phyloP scores from a whole-genome alignment of 352 stramenopile genomes.

The Phytophthora meadii region DNA sequence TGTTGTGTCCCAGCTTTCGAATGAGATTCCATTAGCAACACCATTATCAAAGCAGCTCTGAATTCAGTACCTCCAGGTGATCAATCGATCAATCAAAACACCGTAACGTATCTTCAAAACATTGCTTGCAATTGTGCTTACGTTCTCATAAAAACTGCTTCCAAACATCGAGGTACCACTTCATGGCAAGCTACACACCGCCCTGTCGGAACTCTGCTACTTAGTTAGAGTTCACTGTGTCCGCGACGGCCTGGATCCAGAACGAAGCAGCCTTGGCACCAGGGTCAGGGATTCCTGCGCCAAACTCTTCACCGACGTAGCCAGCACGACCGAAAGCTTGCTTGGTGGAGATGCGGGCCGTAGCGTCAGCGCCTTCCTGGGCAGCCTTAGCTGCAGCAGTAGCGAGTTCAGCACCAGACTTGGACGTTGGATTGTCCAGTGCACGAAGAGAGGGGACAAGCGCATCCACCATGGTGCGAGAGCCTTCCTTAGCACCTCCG shows the following conservation, averaged over 20 bases:
- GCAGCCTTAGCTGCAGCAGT: slow-evolving; percentile 74
- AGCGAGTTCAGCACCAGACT: slow-evolving; percentile 40
- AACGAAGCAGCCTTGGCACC: slow-evolving; percentile 94
- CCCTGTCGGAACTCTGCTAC: background rate
- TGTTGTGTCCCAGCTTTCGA: too few species aligned
- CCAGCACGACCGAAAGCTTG: slow-evolving; percentile 74
- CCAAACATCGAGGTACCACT: slow-evolving; percentile 8
- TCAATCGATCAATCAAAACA: too few species aligned
- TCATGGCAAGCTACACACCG: slow-evolving; percentile 1
- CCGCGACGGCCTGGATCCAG: slow-evolving; percentile 80
- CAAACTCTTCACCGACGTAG: slow-evolving; percentile 92
- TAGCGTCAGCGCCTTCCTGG: slow-evolving; percentile 90
- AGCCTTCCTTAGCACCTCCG: slow-evolving; percentile 93
- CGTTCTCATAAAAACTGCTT: slow-evolving; percentile 3
- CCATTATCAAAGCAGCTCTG: too few species aligned
- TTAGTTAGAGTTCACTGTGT: slow-evolving; percentile 49
- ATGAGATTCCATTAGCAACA: too few species aligned
- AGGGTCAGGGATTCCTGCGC: slow-evolving; percentile 92
- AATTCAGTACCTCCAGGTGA: too few species aligned
- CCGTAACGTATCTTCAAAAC: background rate
- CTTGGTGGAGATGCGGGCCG: slow-evolving; percentile 86
- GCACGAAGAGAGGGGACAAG: slow-evolving; percentile 88
- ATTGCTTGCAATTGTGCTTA: slow-evolving; percentile 6
- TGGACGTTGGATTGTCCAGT: slow-evolving; percentile 34
- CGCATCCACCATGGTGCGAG: slow-evolving; percentile 97